Conservation (phyloP, 306 rosid species). For the Cyamopsis tetragonoloba region DNA sequence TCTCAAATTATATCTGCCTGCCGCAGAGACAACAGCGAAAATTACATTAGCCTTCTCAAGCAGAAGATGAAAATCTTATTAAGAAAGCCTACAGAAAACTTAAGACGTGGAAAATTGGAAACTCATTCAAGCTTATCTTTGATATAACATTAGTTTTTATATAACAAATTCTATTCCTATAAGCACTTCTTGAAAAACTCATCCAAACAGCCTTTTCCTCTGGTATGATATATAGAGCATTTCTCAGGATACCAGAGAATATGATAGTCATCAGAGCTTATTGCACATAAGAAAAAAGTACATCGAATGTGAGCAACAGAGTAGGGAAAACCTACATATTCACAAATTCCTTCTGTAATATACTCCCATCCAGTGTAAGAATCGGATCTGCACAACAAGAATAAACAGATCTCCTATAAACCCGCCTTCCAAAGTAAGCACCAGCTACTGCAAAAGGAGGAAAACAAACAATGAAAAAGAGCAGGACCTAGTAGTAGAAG, state of each 20-base stretch:
- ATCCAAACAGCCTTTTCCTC: no score
- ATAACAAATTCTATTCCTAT: no score
- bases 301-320: slow-evolving; percentile 13
- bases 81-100: no score
- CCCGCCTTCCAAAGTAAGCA: slow-evolving; percentile 45
- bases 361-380: slow-evolving; percentile 67
- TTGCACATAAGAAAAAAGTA: slow-evolving; percentile 9
- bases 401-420: slow-evolving; percentile 35
- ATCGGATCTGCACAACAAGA: slow-evolving; percentile 51
- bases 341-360: slow-evolving; percentile 72
- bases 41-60: no score
- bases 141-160: no score
- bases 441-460: slow-evolving; percentile 57
- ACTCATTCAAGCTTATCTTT: no score
- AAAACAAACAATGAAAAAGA: slow-evolving; percentile 9
- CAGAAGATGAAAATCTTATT: not conserved
- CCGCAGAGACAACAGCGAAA: no score
- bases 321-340: slow-evolving; percentile 53
- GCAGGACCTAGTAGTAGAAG: slow-evolving; percentile 7
- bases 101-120: no score
- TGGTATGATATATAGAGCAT: not conserved
- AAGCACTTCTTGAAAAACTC: no score
- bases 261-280: not conserved
- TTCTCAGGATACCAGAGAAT: slow-evolving; percentile 8
- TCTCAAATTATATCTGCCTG: not conserved